Evolutionary conservation across 345 rosid species (phyloP).

Genomic region (Eucalyptus leucophloia): DNA sequence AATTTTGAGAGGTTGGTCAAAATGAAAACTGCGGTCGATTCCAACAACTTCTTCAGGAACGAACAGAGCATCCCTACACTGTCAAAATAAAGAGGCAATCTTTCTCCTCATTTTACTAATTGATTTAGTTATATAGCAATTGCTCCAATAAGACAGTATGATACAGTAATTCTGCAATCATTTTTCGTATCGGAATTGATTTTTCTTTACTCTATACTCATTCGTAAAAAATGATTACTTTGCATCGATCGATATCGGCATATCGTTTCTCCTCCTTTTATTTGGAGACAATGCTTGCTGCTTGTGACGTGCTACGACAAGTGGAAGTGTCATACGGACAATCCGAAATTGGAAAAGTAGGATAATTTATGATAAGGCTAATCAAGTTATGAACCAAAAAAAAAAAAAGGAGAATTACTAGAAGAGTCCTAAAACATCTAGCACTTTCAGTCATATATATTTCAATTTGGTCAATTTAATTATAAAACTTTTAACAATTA

Average conservation of each 20-base stretch:
- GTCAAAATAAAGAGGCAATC: neutral
- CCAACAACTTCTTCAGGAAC: slow-evolving; percentile 18
- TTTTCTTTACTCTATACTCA: neutral
- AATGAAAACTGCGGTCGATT: slow-evolving; percentile 17
- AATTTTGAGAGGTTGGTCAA: slow-evolving; percentile 5
- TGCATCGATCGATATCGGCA: neutral
- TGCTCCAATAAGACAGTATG: neutral
- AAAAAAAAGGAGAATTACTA: too few relatives aligned
- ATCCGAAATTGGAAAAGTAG: too few relatives aligned
- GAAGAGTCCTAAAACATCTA: too few relatives aligned
- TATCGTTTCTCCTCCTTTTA: neutral
- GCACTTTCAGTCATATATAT: too few relatives aligned
- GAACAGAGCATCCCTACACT: slow-evolving; percentile 28
- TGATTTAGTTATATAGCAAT: neutral
- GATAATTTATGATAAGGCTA: too few relatives aligned
- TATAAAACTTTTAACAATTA: too few relatives aligned
- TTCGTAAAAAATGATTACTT: too few relatives aligned
- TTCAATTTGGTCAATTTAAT: too few relatives aligned
- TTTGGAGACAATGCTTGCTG: neutral
- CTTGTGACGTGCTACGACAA: neutral
- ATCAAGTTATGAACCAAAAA: too few relatives aligned
- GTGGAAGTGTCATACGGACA: neutral
- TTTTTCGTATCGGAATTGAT: too few relatives aligned
- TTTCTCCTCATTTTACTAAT: too few relatives aligned
- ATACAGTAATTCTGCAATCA: too few relatives aligned